Evolutionary conservation across 805 yeast species (phyloP).

Genomic region (Yarrowia bubula): DNA sequence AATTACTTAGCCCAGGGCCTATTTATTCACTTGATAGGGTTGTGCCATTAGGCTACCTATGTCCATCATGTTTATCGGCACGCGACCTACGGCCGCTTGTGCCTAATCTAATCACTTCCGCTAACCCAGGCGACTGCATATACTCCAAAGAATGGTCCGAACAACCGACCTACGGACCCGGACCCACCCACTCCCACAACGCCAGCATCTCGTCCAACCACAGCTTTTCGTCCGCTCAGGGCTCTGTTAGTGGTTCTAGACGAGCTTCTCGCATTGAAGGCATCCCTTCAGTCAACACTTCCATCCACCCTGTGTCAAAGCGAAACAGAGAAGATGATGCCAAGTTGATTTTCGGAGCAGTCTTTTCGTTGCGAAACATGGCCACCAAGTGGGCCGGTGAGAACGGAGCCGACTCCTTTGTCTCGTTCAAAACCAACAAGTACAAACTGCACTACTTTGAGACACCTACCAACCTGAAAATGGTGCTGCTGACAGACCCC

Average conservation of each 20-base stretch:
- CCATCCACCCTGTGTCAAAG: neutral
- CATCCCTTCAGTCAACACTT: slow-evolving; percentile 5
- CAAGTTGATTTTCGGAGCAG: slow-evolving; percentile 80
- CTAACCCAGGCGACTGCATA: slow-evolving; percentile 60
- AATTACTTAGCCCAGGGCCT: no score
- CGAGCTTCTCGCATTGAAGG: slow-evolving; percentile 17
- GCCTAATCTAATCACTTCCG: neutral
- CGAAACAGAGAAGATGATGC: slow-evolving; percentile 56
- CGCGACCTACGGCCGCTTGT: no score
- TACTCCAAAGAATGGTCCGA: slow-evolving; percentile 68
- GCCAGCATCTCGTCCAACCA: slow-evolving; percentile 17
- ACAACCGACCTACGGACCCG: slow-evolving; percentile 3
- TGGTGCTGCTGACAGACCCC: slow-evolving; percentile 71
- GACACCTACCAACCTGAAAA: slow-evolving; percentile 73
- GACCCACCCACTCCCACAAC: neutral
- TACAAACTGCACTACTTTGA: slow-evolving; percentile 80
- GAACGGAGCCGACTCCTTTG: slow-evolving; percentile 38
- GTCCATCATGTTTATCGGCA: no score
- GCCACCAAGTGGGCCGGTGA: slow-evolving; percentile 53
- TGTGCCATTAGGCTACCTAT: no score
- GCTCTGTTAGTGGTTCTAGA: neutral
- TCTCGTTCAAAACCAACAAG: slow-evolving; percentile 53
- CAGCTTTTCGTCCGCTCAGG: slow-evolving; percentile 9
- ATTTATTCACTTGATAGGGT: no score
- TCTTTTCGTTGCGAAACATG: slow-evolving; percentile 75